phyloP scores from a whole-genome alignment of 1,139 yeast genomes.

The Saccharomyces hybrid region DNA sequence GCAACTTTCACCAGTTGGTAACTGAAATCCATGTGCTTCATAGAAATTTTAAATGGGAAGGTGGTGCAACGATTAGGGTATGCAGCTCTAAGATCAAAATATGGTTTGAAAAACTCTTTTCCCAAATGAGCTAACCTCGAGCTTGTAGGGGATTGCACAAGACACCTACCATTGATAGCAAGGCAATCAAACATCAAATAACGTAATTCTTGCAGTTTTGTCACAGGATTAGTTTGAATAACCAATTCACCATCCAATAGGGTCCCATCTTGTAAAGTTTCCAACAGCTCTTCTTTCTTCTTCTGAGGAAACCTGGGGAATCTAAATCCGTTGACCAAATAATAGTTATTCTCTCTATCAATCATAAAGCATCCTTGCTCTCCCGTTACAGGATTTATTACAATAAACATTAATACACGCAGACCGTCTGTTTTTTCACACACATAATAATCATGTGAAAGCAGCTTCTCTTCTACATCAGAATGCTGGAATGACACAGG shows the following conservation, averaged over 20 bases:
- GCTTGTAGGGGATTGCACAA: slow-evolving; percentile 63
- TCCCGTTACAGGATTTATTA: slow-evolving; percentile 61
- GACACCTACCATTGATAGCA: slow-evolving; percentile 66
- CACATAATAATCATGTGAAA: slow-evolving; percentile 67
- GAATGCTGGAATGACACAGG: slow-evolving; percentile 83
- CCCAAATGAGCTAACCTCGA: slow-evolving; percentile 83
- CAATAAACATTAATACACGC: slow-evolving; percentile 62
- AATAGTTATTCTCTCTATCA: slow-evolving; percentile 83
- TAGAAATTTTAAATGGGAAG: slow-evolving; percentile 80
- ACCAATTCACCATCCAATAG: slow-evolving; percentile 95
- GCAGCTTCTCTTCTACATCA: slow-evolving; percentile 58
- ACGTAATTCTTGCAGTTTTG: slow-evolving; percentile 55
- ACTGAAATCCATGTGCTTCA: slow-evolving; percentile 81
- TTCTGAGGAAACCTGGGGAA: slow-evolving; percentile 61
- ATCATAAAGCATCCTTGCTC: slow-evolving; percentile 73
- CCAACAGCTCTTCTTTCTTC: slow-evolving; percentile 34
- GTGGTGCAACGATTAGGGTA: slow-evolving; percentile 66
- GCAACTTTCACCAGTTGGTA: slow-evolving; percentile 76
- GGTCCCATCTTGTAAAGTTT: slow-evolving; percentile 72
- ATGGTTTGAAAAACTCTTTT: slow-evolving; percentile 78
- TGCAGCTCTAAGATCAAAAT: slow-evolving; percentile 54
- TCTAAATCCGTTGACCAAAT: slow-evolving; percentile 72
- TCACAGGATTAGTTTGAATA: slow-evolving; percentile 42
- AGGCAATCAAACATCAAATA: slow-evolving; percentile 88
- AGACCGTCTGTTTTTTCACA: slow-evolving; percentile 96